Evolutionary conservation across 2,329 filamentous ascomycete genomes (phyloP), one percentile per base, ranked within the genome.

Genomic region (Sclerotinia subarctica): DNA sequence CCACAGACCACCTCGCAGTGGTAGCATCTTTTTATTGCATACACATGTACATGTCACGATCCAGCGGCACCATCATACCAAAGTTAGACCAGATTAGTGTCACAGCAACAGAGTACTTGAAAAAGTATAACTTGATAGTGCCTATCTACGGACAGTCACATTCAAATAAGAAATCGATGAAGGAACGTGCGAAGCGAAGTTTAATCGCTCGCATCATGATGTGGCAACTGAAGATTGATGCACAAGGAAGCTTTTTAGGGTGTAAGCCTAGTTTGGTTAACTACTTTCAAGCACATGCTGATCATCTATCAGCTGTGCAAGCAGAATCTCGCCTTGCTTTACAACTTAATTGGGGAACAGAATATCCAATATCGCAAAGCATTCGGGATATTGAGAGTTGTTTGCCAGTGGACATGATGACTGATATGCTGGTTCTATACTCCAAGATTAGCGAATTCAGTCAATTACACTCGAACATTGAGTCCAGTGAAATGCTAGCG

Each of bases 381-480:
- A 69, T 70, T 19, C n/a, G 68, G 29, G 69, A 69, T 59, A 70
- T 70, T 53, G 68, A 70, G 53, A 70, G 60, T 42, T 67, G 32
- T 38, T 11, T 69, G 38, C 64, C 69, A 17, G 60, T 70, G 26
- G 69, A 70, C 8, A 69, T 70, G 69, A 70, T 70, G 69, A 54
- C 59, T n/a, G 68, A 69, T 35, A 21, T 69, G 42, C 32, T 70
- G 29, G 24, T 69, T 17, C 32, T 69, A n/a, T 66, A 42, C 24
- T 66, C 62, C 56, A 57, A 58, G 38, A 68, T 68, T 11, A 47
- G 54, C 24, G 38, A 46, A 21, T 59, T 46, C 24, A 29, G 38
- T 5, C 46, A 66, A 8, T 6, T 54, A 24, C 7, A n/a, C 21
- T 38, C 42, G 29, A 57, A 53, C 49, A 51, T 32, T n/a, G 38